A percentile compares a stretch with the other conserved stretches of the same genome.
phyloP scores from a whole-genome alignment of 2,329 filamentous ascomycete species.

The Aspergillus sp. region DNA sequence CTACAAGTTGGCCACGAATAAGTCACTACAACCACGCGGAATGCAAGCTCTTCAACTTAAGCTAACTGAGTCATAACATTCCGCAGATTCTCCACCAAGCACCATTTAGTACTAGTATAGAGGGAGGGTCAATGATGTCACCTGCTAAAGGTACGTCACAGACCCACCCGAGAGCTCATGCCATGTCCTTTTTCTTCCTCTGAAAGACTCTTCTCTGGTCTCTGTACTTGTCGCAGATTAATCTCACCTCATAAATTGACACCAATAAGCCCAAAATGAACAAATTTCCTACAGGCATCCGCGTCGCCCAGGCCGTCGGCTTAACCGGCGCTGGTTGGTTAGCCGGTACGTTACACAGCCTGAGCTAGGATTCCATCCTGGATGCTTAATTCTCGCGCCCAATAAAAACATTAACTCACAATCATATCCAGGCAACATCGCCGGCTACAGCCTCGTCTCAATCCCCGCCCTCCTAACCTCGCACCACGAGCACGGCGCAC shows the following conservation, averaged over 20 bases:
- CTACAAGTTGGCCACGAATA: no score
- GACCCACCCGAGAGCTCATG: neutral
- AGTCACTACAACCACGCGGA: neutral
- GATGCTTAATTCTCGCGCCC: neutral
- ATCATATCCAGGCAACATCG: conserved; percentile 26
- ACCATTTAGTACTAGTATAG: no score
- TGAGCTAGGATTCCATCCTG: no score
- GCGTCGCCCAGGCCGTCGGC: conserved; percentile 33
- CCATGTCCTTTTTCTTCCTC: neutral
- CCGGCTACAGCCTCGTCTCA: conserved; percentile 29
- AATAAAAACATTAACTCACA: neutral
- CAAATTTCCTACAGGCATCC: conserved; percentile 27
- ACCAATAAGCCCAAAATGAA: conserved; percentile 20
- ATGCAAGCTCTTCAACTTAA: neutral
- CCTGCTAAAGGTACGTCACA: neutral
- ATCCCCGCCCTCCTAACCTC: conserved; percentile 32
- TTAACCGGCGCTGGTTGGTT: conserved; percentile 37
- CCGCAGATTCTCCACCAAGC: neutral
- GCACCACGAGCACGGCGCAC: conserved; percentile 14
- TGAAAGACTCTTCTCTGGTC: neutral
- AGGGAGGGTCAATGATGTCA: neutral
- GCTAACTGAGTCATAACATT: neutral
- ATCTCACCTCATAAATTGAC: neutral
- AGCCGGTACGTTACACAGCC: conserved; percentile 26
- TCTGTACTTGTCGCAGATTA: neutral